These are phyloP conservation scores for Vaccinium vitisidaea DNA, from an alignment of 148 eudicot genomes.

Conservation along the genomic window DNA sequence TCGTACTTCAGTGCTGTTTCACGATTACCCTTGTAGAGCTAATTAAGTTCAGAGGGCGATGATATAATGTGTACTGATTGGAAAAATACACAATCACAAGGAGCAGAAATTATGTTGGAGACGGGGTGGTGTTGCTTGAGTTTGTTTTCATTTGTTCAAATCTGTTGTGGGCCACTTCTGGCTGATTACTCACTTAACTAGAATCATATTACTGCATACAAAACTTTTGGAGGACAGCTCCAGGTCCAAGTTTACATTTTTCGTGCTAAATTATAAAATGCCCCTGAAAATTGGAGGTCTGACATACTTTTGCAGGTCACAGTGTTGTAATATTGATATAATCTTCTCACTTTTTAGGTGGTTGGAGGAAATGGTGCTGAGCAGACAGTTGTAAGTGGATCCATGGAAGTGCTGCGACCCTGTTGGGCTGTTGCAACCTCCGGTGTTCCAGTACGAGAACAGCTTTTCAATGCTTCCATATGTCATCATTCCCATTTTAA, in stretches of 20 bases:
- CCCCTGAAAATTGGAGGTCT: not conserved
- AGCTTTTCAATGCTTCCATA: conserved; percentile 94
- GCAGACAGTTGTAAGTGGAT: conserved; percentile 92
- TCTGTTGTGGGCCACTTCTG: not conserved
- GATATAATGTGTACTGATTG: not conserved
- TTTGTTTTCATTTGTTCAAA: not conserved
- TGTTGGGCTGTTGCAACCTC: conserved; percentile 99
- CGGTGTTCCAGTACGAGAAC: conserved; percentile 98
- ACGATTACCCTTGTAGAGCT: not conserved
- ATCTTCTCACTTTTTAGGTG: conserved; percentile 48
- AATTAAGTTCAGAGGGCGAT: not conserved
- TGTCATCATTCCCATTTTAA: conserved; percentile 84
- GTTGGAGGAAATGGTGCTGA: conserved; percentile 97
- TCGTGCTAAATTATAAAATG: not conserved
- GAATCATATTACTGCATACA: not conserved
- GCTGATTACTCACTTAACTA: not conserved
- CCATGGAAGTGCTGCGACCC: conserved; percentile 97
- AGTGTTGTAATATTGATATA: not conserved
- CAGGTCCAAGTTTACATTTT: not conserved
- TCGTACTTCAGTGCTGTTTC: not conserved
- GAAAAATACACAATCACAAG: not conserved
- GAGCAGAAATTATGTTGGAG: not conserved
- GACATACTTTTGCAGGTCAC: not conserved
- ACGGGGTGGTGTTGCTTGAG: not conserved
- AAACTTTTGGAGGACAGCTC: not conserved